phyloP scores from a whole-genome alignment of 768 basidiomycete species.

The Hericium coralloides region DNA sequence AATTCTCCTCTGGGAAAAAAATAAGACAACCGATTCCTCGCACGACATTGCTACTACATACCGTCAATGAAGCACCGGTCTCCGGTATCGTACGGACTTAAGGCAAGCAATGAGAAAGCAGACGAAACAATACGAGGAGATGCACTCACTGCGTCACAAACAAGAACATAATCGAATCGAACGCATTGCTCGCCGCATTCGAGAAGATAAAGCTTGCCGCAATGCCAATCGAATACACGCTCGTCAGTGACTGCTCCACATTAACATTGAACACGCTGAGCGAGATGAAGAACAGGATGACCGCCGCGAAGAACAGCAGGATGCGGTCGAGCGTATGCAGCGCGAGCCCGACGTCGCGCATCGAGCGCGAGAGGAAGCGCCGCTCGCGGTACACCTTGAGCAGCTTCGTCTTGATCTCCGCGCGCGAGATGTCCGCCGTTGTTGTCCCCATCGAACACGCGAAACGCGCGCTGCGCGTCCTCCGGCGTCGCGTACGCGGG shows the following conservation, averaged over 20 bases:
- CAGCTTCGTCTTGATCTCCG: slow-evolving; percentile 64
- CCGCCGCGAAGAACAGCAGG: slow-evolving; percentile 49
- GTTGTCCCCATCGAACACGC: slow-evolving; percentile 65
- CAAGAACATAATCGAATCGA: slow-evolving; percentile 75
- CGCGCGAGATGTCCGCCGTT: slow-evolving; percentile 71
- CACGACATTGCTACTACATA: slow-evolving; percentile 17
- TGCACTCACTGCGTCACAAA: slow-evolving; percentile 73
- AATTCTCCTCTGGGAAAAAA: slow-evolving; percentile 43
- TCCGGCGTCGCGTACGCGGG: slow-evolving; percentile 54
- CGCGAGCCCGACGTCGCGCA: slow-evolving; percentile 67
- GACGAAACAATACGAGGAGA: background rate
- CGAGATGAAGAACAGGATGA: slow-evolving; percentile 66
- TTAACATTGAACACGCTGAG: slow-evolving; percentile 65
- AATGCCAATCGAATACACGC: slow-evolving; percentile 63
- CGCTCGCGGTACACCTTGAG: slow-evolving; percentile 74
- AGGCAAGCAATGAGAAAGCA: slow-evolving; percentile 7
- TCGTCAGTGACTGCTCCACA: slow-evolving; percentile 55
- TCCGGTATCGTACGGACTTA: slow-evolving; percentile 77
- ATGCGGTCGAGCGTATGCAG: slow-evolving; percentile 56
- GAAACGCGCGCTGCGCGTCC: slow-evolving; percentile 59
- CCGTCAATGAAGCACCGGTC: slow-evolving; percentile 73
- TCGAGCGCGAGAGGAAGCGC: slow-evolving; percentile 62
- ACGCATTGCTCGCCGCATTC: slow-evolving; percentile 58
- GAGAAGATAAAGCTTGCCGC: slow-evolving; percentile 80
- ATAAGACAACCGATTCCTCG: background rate